Evolutionary conservation across 495 filamentous ascomycete genomes (phyloP).

Genomic region (Viridothelium virens): DNA sequence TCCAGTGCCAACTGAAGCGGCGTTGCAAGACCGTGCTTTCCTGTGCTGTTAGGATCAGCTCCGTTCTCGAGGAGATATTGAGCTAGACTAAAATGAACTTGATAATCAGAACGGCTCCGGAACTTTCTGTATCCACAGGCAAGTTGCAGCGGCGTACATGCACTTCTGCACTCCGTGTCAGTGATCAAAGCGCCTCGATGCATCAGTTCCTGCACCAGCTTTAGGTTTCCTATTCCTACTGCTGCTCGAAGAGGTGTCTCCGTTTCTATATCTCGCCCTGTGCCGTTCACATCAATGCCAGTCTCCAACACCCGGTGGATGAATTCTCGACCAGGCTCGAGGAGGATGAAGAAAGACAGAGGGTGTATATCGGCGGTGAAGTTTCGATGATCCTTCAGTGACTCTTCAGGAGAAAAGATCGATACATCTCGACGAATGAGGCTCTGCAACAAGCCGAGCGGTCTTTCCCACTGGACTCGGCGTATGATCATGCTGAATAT

Average conservation of each 20-base stretch:
- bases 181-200: neutral
- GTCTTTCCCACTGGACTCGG: neutral
- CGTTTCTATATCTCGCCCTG: neutral
- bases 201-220: neutral
- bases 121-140: neutral
- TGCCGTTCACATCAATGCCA: slow-evolving; percentile 9
- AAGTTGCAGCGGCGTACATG: neutral
- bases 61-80: neutral
- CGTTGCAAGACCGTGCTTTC: neutral
- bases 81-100: neutral
- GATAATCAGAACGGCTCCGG: neutral
- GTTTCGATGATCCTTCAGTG: neutral
- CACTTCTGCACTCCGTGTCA: neutral
- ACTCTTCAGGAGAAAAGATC: neutral
- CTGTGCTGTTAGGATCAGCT: neutral
- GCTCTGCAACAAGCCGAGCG: neutral
- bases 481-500: neutral
- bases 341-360: slow-evolving; percentile 1
- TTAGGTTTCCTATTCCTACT: neutral
- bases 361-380: neutral
- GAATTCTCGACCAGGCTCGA: neutral
- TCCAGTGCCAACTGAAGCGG: neutral
- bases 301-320: neutral
- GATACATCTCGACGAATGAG: neutral
- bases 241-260: neutral